phyloP scores from a whole-genome alignment of 1,284 basidiomycete species.

The Spongiforma sp. region DNA sequence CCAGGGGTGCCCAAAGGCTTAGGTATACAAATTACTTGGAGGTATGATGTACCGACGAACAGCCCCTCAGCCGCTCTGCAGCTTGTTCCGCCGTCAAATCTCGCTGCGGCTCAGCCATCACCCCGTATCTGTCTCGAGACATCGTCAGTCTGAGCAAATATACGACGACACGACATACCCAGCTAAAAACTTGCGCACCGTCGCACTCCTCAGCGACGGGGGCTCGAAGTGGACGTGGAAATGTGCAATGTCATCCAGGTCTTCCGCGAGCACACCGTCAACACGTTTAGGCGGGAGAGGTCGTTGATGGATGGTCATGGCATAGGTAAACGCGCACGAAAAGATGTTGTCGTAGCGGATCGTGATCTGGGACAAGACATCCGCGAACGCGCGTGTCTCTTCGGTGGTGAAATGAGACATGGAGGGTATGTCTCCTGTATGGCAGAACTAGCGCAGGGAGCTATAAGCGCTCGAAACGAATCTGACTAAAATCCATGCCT shows the following conservation, averaged over 20 bases:
- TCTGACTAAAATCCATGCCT: slow-evolving; percentile 20
- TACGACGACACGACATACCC: slow-evolving; percentile 59
- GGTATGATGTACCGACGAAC: slow-evolving; percentile 61
- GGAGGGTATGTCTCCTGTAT: slow-evolving; percentile 75
- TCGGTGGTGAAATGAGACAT: slow-evolving; percentile 62
- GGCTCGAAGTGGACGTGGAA: slow-evolving; percentile 92
- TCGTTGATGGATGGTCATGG: slow-evolving; percentile 93
- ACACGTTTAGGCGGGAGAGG: slow-evolving; percentile 55
- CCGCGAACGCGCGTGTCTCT: slow-evolving; percentile 71
- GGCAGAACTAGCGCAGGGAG: slow-evolving; percentile 66
- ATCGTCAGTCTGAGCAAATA: slow-evolving; percentile 3
- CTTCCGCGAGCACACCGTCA: slow-evolving; percentile 33
- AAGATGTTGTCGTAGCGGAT: slow-evolving; percentile 88
- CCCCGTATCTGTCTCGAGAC: slow-evolving; percentile 71
- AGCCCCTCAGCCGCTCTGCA: slow-evolving; percentile 65
- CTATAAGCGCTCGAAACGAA: slow-evolving; percentile 11
- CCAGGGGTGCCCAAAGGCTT: too few species aligned
- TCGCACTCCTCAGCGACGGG: slow-evolving; percentile 84
- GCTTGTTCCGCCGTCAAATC: slow-evolving; percentile 94
- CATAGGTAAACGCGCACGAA: slow-evolving; percentile 90
- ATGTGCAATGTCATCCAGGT: slow-evolving; percentile 70
- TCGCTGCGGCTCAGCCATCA: slow-evolving; percentile 91
- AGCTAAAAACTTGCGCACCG: slow-evolving; percentile 90
- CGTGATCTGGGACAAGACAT: slow-evolving; percentile 68
- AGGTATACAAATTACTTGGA: too few species aligned